These are phyloP conservation scores for Cenchrus fungigraminus DNA, from an alignment of 176 grass and related monocot genomes.

Conservation along the genomic window DNA sequence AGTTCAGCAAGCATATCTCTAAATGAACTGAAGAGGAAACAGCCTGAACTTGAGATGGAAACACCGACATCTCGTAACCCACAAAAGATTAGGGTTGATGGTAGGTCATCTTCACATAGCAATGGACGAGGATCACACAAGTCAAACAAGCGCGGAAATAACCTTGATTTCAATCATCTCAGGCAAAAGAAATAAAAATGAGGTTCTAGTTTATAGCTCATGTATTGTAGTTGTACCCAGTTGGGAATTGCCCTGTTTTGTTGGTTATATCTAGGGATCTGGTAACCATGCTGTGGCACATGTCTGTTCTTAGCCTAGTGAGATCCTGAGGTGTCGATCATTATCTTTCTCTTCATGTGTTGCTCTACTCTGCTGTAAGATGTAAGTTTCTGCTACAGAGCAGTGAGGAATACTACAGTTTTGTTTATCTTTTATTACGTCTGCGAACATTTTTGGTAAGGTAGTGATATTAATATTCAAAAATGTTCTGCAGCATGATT, in stretches of 20 bases:
- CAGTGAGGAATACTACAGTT: neutral
- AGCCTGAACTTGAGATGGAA: constrained; percentile 56
- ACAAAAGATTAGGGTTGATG: constrained; percentile 38
- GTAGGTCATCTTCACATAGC: constrained; percentile 53
- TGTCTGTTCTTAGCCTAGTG: neutral
- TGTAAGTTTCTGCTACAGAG: constrained; percentile 17
- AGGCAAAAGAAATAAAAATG: constrained; percentile 52
- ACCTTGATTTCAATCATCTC: constrained; percentile 68
- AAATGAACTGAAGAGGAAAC: constrained; percentile 78
- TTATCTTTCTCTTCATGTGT: neutral
- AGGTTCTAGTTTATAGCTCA: neutral
- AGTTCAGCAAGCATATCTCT: constrained; percentile 52
- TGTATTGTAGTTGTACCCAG: constrained; percentile 47
- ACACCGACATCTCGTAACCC: constrained; percentile 41
- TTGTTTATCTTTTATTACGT: neutral
- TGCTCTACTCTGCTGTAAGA: constrained; percentile 28
- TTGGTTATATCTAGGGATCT: neutral
- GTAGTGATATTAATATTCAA: too few relatives aligned
- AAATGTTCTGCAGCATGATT: neutral
- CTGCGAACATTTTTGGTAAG: neutral
- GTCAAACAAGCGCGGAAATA: constrained; percentile 59
- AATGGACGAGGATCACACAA: constrained; percentile 53
- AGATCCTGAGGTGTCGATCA: neutral
- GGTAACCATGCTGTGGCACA: neutral
- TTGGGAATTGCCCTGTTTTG: neutral